Base-by-base conservation (phyloP, 1,284 basidiomycete species). In the Fistulina hepatica region DNA sequence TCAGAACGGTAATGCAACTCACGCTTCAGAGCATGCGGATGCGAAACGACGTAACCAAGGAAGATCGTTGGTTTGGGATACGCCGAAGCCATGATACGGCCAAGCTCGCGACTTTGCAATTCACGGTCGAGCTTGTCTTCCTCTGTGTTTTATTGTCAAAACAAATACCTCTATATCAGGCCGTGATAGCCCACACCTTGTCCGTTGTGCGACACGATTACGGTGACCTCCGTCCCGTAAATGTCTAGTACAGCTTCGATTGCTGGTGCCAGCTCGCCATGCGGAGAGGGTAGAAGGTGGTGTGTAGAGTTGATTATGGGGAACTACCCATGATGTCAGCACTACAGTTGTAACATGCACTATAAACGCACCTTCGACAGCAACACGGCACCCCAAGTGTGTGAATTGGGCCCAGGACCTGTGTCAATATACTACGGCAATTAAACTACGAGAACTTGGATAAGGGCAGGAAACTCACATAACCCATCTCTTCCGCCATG, bases 281-380 rank as follows among this genome's bases (percentile, higher is more conserved):
- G 60, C 5, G 92, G 92, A 2, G 89, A 93, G 0, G 92, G 91
- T 17, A 95, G 69, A 3, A 95, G 69, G 54, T 94, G 86, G 52
- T 95, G 91, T 5, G 78, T 83, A 3, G 86, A 85, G 51, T 82
- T 81, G 51, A 95, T 67, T 55, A 97, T 95, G 1, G 92, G 91
- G 62, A 90, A 95, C 76, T 85, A 26, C 11, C 17, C 26, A 31
- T 10, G 17, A 25, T 22, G 26, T 44, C 7, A 41, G 27, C 16
- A 10, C n/a, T n/a, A n/a, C 27, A n/a, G 16, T n/a, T 19, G 38
- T 15, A 21, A 9, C 7, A 34, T 25, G 10, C 17, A n/a, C 8
- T 20, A 10, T 5, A 23, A 25, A 40, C 51, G 35, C 45, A 73
- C 81, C 65, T 92, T 92, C 7, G 85, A 88, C 5, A 93, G 61